Conservation (phyloP, 2,329 filamentous ascomycete species). For the Xylaria digitata region DNA sequence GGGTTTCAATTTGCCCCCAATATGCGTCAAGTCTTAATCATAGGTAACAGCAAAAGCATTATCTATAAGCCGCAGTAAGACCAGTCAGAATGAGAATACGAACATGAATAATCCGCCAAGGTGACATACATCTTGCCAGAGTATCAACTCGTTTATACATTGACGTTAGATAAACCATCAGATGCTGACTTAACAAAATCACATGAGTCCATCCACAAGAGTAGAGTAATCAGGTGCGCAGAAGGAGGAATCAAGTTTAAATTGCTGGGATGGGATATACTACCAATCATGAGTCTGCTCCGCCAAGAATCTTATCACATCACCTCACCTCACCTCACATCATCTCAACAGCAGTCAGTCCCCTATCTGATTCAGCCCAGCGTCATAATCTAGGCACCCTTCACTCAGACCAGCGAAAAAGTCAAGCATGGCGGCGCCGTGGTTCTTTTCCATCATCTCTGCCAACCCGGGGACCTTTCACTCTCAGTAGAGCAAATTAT, state of each 20-base stretch:
- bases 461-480: background rate
- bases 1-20: no score
- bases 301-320: constrained; percentile 8
- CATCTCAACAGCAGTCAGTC: constrained; percentile 1
- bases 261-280: constrained; percentile 30
- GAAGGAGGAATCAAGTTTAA: constrained; percentile 36
- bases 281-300: constrained; percentile 25
- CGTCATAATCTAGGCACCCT: background rate
- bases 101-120: no score
- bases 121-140: no score
- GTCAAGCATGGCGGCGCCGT: background rate
- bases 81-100: no score
- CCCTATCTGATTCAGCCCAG: constrained; percentile 7
- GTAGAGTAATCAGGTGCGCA: constrained; percentile 20
- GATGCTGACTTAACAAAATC: no score
- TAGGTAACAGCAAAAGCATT: no score
- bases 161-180: no score
- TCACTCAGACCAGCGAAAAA: background rate
- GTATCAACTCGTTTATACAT: no score
- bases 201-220: background rate
- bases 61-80: no score
- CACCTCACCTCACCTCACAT: constrained; percentile 5
- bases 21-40: no score
- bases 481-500: constrained; percentile 11
- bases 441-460: constrained; percentile 7